Evolutionary conservation across 1,139 yeast genomes (phyloP).

Genomic region (Taiozyma sp.): DNA sequence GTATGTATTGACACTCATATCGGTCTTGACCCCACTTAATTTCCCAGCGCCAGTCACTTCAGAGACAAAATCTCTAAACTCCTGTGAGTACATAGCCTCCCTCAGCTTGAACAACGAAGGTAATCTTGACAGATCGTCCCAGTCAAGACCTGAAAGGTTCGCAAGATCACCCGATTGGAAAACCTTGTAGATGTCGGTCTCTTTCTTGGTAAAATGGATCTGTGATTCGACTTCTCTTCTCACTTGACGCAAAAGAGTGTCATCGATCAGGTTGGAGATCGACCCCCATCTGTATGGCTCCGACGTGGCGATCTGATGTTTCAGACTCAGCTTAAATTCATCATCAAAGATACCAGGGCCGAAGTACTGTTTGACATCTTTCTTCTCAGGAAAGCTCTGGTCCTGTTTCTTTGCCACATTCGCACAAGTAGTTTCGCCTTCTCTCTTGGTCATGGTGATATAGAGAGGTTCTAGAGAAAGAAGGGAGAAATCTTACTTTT

Average conservation of each 20-base stretch:
- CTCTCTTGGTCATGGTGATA: not conserved
- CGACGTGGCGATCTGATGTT: slow-evolving; percentile 40
- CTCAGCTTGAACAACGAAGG: slow-evolving; percentile 73
- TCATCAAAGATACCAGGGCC: slow-evolving; percentile 49
- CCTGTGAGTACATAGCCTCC: slow-evolving; percentile 80
- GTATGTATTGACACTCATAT: slow-evolving; percentile 88
- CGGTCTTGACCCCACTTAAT: slow-evolving; percentile 83
- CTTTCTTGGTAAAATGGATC: slow-evolving; percentile 88
- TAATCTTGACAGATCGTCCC: slow-evolving; percentile 66
- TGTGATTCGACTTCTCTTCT: slow-evolving; percentile 77
- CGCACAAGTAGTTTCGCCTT: not conserved
- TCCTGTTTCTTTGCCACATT: not conserved
- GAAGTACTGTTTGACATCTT: slow-evolving; percentile 44
- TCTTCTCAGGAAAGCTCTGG: not conserved
- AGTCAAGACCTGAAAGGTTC: slow-evolving; percentile 78
- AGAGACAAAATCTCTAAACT: slow-evolving; percentile 80
- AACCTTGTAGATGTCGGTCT: slow-evolving; percentile 94
- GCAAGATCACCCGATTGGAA: slow-evolving; percentile 95
- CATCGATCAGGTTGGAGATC: slow-evolving; percentile 67
- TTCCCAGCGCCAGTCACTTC: slow-evolving; percentile 84
- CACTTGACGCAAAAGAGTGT: slow-evolving; percentile 68
- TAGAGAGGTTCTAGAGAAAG: not conserved
- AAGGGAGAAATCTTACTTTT: not conserved
- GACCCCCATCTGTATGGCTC: slow-evolving; percentile 91
- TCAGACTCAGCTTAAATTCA: slow-evolving; percentile 37